phyloP scores from a whole-genome alignment of 805 yeast species.

The Brettanomyces anomalus region DNA sequence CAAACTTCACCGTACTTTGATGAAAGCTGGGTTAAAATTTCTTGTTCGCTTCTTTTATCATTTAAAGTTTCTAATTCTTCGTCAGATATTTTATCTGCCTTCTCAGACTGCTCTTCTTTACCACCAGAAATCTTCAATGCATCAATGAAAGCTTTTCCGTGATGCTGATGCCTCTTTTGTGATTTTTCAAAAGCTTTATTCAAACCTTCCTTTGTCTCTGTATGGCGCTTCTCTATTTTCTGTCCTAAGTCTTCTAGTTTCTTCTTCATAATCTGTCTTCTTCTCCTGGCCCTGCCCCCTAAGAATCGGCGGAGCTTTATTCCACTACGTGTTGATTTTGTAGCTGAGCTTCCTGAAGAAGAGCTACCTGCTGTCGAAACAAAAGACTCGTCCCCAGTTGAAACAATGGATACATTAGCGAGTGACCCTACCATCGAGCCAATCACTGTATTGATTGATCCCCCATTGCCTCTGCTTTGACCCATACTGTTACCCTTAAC shows the following conservation, averaged over 20 bases:
- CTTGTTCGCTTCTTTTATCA: slow-evolving; percentile 1
- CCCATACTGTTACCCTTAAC: neutral
- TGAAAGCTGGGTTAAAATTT: neutral
- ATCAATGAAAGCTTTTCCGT: neutral
- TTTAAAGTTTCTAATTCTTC: neutral
- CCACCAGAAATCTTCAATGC: too few species aligned
- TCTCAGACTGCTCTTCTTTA: neutral
- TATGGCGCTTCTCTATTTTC: slow-evolving; percentile 1
- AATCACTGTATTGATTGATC: slow-evolving; percentile 6
- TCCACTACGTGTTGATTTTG: neutral
- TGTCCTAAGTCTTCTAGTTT: neutral
- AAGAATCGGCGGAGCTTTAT: neutral
- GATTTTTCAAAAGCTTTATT: too few species aligned
- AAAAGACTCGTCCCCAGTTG: neutral
- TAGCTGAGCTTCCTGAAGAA: neutral
- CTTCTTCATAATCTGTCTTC: neutral
- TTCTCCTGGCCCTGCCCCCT: neutral
- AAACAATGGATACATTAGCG: neutral
- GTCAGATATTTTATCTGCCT: neutral
- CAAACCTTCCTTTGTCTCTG: neutral
- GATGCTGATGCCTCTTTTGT: neutral
- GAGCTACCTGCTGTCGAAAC: neutral
- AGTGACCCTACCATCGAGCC: slow-evolving; percentile 5
- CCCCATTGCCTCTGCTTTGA: slow-evolving; percentile 1
- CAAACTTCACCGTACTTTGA: slow-evolving; percentile 5